Percentiles rank a stretch among this genome's conserved stretches.
phyloP scores from a whole-genome alignment of 177 flowering plant species.

The Vitis hybrid region DNA sequence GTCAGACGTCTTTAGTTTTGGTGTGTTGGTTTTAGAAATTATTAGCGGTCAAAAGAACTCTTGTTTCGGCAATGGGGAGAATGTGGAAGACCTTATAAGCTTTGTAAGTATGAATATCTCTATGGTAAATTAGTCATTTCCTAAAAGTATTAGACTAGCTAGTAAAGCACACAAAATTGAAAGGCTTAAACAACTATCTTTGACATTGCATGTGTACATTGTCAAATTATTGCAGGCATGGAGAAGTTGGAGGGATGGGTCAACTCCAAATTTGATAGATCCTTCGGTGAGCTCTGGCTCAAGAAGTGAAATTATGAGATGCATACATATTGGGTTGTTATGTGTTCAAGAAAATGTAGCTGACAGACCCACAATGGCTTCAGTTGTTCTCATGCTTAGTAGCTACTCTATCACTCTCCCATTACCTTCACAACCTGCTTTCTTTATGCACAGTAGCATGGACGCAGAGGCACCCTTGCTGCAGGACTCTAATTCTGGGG shows the following conservation, averaged over 20 bases:
- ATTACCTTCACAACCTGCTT: conserved; percentile 15
- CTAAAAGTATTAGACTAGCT: not conserved
- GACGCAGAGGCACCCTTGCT: too few species aligned
- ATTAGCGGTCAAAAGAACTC: conserved; percentile 13
- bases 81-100: conserved; percentile 3
- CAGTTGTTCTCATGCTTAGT: conserved; percentile 17
- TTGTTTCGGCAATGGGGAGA: conserved; percentile 2
- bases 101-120: conserved; percentile 3
- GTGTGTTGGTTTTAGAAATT: conserved; percentile 16
- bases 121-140: too few species aligned
- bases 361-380: conserved; percentile 20
- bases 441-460: not conserved
- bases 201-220: too few species aligned
- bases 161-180: not conserved
- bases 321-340: conserved; percentile 20
- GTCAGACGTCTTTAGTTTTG: conserved; percentile 21
- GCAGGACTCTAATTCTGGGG: too few species aligned
- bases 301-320: conserved; percentile 15
- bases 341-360: conserved; percentile 22
- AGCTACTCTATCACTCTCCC: conserved; percentile 13
- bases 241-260: conserved; percentile 18
- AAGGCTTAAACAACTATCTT: too few species aligned
- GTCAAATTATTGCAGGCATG: conserved; percentile 13
- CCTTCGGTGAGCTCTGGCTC: not conserved
- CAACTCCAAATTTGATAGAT: conserved; percentile 3